Conservation (phyloP, 106 monocot genomes). For the Hemerocallis citrina region DNA sequence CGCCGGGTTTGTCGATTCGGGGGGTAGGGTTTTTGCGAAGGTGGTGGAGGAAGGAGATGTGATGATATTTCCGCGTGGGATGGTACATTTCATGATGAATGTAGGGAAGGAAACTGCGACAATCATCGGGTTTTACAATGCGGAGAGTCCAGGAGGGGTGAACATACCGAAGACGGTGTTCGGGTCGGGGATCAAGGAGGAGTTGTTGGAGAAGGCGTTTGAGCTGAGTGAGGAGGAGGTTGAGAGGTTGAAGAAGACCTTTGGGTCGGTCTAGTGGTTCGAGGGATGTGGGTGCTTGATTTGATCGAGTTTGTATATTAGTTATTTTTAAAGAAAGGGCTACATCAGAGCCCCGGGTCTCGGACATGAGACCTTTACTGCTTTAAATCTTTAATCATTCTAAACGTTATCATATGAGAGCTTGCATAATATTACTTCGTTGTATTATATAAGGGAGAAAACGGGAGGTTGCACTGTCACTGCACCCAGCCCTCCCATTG, state of each 20-base stretch:
- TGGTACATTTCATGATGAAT: constrained; percentile 64
- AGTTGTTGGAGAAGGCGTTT: constrained; percentile 54
- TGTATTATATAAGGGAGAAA: too few relatives aligned
- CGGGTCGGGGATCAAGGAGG: constrained; percentile 37
- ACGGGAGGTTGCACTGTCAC: too few relatives aligned
- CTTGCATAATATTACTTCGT: too few relatives aligned
- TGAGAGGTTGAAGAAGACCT: constrained; percentile 25
- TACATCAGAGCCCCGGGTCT: too few relatives aligned
- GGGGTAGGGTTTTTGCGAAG: constrained; percentile 29
- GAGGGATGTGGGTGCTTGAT: too few relatives aligned
- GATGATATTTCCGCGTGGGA: constrained; percentile 52
- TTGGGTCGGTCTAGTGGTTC: too few relatives aligned
- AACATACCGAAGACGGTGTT: constrained; percentile 37
- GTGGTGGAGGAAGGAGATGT: constrained; percentile 35
- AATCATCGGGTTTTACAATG: constrained; percentile 38
- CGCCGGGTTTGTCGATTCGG: constrained; percentile 40
- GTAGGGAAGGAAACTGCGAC: constrained; percentile 27
- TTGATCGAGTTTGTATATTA: too few relatives aligned
- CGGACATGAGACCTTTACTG: too few relatives aligned
- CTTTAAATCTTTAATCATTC: too few relatives aligned
- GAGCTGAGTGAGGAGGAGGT: constrained; percentile 33
- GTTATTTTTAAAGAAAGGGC: too few relatives aligned
- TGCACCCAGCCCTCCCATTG: too few relatives aligned
- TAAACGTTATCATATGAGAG: too few relatives aligned
- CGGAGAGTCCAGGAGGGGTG: constrained; percentile 43